Evolutionary conservation across 768 basidiomycete genomes (phyloP), one percentile per base, ranked within the genome.

Genomic region (Coprinopsis sp.): DNA sequence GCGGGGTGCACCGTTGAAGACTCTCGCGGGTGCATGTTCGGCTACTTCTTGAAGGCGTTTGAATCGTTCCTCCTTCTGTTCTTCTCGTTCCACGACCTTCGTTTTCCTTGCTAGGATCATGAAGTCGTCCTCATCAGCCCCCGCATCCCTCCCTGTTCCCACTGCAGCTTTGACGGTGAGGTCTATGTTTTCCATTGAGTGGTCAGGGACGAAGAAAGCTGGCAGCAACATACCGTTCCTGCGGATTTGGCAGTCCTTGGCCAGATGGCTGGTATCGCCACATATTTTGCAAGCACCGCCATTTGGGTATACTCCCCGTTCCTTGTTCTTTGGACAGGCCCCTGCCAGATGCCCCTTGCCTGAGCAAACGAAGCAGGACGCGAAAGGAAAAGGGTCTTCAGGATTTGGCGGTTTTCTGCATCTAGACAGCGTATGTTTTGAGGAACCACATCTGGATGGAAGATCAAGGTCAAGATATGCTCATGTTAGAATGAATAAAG

Each of bases 111-210:
- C 84, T 62, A 92, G 75, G 1, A 72, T 71, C 62, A 93, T 92
- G 66, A 94, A 96, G 61, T 96, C 94, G 58, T 97, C 94, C 63
- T 97, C 94, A 60, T 97, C 94, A 7, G 94, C 85, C 19, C 91
- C 91, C 0, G 76, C 81, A 30, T 72, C 79, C 24, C 60, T 60
- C 14, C 78, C 76, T 6, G 75, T 64, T 14, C 81, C 73, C 0
- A 77, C 53, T 1, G 72, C 53, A 6, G 57, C 53, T 2, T 59
- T 56, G 7, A 68, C 64, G 10, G 76, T 63, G 0, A 64, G 58
- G 18, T 64, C 64, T 59, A 70, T 71, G 69, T 55, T 36, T 16
- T 33, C 53, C 60, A 41, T 49, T 51, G 25, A 51, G 12, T 19
- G 31, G 18, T 40, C 12, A 16, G 37, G 30, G 44, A 33, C 18